A percentile compares a stretch with the other conserved stretches of the same genome.
These are phyloP conservation scores for Capronia americana DNA, from an alignment of 2,329 filamentous ascomycete species.

Conservation along the genomic window DNA sequence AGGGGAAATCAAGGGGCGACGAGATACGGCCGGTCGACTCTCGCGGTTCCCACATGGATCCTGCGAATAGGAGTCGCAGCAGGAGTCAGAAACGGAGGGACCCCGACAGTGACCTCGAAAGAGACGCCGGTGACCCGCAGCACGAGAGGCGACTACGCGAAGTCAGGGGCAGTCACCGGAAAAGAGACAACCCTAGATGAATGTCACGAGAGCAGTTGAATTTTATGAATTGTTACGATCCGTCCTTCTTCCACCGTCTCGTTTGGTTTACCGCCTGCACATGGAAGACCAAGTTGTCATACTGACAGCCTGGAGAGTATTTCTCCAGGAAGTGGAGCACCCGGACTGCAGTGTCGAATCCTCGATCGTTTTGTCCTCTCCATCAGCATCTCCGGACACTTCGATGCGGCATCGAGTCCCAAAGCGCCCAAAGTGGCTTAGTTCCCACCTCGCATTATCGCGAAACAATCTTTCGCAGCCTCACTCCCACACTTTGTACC, in stretches of 20 bases:
- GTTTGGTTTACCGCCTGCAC: background rate
- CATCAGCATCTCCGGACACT: background rate
- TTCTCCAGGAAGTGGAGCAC: background rate
- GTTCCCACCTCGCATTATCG: background rate
- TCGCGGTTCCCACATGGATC: slow-evolving; percentile 3
- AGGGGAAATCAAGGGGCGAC: slow-evolving; percentile 29
- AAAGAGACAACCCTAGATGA: slow-evolving; percentile 18
- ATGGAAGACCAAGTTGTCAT: too few species aligned
- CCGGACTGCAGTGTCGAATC: background rate
- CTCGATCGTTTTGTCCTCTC: background rate
- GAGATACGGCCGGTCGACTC: slow-evolving; percentile 15
- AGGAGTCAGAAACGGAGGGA: slow-evolving; percentile 41
- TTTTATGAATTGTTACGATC: background rate
- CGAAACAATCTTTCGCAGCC: background rate
- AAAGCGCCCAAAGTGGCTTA: slow-evolving; percentile 6
- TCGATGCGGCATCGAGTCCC: background rate
- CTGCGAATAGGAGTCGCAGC: slow-evolving; percentile 38
- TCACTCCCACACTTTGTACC: background rate
- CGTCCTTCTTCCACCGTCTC: too few species aligned
- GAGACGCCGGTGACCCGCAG: slow-evolving; percentile 15
- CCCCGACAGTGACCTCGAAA: slow-evolving; percentile 41
- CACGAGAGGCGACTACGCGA: slow-evolving; percentile 32
- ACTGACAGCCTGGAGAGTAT: background rate
- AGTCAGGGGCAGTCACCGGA: slow-evolving; percentile 28
- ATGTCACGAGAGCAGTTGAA: slow-evolving; percentile 3